Percentiles rank a stretch among this genome's conserved stretches.
phyloP scores from a whole-genome alignment of 164 flowering plant genomes.

The Kalanchoe fedtschenkoi region DNA sequence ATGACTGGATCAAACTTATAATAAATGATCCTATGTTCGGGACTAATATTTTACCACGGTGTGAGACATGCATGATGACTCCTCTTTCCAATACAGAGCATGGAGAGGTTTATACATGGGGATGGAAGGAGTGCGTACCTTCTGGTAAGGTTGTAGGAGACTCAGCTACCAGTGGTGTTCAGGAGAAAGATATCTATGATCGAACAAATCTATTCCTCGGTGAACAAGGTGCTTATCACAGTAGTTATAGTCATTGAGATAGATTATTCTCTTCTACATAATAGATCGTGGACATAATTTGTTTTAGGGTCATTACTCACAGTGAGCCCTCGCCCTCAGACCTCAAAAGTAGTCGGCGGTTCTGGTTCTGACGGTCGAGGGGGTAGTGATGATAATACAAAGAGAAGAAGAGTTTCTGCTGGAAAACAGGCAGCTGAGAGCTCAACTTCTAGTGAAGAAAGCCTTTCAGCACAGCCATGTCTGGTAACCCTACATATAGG shows the following conservation, averaged over 20 bases:
- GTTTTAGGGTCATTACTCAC: slow-evolving; percentile 10
- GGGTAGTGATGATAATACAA: slow-evolving; percentile 55
- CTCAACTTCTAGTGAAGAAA: slow-evolving; percentile 66
- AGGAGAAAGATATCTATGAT: slow-evolving; percentile 47
- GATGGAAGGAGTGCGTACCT: slow-evolving; percentile 98
- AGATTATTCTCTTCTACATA: neutral
- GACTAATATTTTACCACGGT: neutral
- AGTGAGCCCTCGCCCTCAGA: slow-evolving; percentile 68
- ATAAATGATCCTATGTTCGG: too few relatives aligned
- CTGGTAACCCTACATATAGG: slow-evolving; percentile 74
- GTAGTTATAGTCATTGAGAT: neutral
- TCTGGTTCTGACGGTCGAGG: slow-evolving; percentile 38
- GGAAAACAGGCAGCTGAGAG: slow-evolving; percentile 65
- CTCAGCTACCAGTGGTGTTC: slow-evolving; percentile 20
- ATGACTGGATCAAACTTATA: too few relatives aligned
- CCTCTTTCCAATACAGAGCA: slow-evolving; percentile 22
- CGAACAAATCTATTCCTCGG: slow-evolving; percentile 35
- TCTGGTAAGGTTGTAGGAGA: slow-evolving; percentile 68
- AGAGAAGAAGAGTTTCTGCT: slow-evolving; percentile 64
- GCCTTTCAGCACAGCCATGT: slow-evolving; percentile 77
- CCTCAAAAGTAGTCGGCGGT: slow-evolving; percentile 35
- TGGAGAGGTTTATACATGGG: slow-evolving; percentile 96
- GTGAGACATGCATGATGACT: neutral
- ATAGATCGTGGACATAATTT: neutral
- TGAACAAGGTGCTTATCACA: slow-evolving; percentile 54